Evolutionary conservation across 2,329 filamentous ascomycete species (phyloP), one percentile per base, ranked within the genome.

Genomic region (Alternaria gaisen): DNA sequence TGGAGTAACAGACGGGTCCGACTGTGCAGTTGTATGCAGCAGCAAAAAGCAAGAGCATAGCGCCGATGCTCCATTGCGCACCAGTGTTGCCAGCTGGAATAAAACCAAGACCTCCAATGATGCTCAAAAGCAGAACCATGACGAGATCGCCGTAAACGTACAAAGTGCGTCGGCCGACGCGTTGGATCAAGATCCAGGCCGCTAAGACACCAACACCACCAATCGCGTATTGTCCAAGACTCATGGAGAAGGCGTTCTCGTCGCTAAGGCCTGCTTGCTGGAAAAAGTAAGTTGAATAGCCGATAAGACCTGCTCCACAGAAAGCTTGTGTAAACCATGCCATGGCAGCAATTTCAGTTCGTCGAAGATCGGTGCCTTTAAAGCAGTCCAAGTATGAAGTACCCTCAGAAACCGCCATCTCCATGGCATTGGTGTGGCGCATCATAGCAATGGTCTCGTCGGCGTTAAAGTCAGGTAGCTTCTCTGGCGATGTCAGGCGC

Each of bases 1-100:
- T 86, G 0, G 92, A 94, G 81, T 96, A 97, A 79, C 91, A 93
- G 10, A 97, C 92, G 0, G 93, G 95, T 24, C 93, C 93, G 43
- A 97, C 92, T 0, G 91, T 91, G 53, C 93, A 83, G 77, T 97
- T 92, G 80, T 97, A 97, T 72, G 90, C 87, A 43, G 94, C 81
- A 0, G 93, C 74, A 48, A 76, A 77, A 50, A 76, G 56, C 5
- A 79, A 62, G 14, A 78, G 64, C 64, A 77, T 72, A 24, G 72
- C 72, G 32, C 75, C 78, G 28, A 76, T 73, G 14, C 66, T 71
- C 77, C 77, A 79, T 44, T 75, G 71, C 67, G 91, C 85, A 1
- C 80, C 72, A 0, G 85, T 80, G 56, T 77, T 75, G 42, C 64
- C 68, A 41, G 57, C 63, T 3, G 79, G 78, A 2, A 70, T 69